These are phyloP conservation scores for Alisma plantagoaquatica DNA, from an alignment of 106 monocot species.

Conservation along the genomic window DNA sequence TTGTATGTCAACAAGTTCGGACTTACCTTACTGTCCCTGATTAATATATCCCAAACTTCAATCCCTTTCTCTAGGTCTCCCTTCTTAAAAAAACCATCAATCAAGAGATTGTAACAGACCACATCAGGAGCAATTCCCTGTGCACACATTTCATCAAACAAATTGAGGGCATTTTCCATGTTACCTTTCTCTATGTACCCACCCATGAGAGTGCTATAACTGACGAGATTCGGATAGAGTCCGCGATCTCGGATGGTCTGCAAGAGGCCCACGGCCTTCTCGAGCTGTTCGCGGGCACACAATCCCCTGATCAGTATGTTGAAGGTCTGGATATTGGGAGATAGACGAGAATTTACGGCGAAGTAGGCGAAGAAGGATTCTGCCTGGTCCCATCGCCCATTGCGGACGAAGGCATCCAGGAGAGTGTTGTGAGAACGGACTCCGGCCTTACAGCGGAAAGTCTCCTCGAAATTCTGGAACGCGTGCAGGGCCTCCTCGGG, in stretches of 20 bases:
- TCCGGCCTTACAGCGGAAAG: conserved; percentile 55
- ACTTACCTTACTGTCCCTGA: conserved; percentile 26
- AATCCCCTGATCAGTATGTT: conserved; percentile 75
- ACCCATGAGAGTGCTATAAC: conserved; percentile 17
- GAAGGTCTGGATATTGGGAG: conserved; percentile 68
- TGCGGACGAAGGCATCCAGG: conserved; percentile 84
- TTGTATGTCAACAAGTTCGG: conserved; percentile 74
- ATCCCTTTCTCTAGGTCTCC: conserved; percentile 41
- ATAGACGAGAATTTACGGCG: conserved; percentile 8
- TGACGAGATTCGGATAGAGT: conserved; percentile 10
- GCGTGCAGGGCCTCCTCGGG: conserved; percentile 61
- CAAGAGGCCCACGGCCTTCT: conserved; percentile 10
- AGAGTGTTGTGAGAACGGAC: conserved; percentile 80
- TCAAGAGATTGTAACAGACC: conserved; percentile 75
- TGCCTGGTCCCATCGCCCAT: conserved; percentile 42
- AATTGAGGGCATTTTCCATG: conserved; percentile 19
- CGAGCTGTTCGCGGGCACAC: conserved; percentile 17
- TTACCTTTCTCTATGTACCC: conserved; percentile 1
- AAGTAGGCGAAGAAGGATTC: conserved; percentile 66
- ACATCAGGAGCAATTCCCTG: conserved; percentile 35
- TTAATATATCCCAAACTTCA: conserved; percentile 51
- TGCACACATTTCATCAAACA: conserved; percentile 87
- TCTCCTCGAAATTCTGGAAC: conserved; percentile 30
- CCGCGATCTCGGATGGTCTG: background rate
- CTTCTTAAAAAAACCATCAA: conserved; percentile 67